Conservation (phyloP, 768 basidiomycete genomes). For the Tulasnella sp. region DNA sequence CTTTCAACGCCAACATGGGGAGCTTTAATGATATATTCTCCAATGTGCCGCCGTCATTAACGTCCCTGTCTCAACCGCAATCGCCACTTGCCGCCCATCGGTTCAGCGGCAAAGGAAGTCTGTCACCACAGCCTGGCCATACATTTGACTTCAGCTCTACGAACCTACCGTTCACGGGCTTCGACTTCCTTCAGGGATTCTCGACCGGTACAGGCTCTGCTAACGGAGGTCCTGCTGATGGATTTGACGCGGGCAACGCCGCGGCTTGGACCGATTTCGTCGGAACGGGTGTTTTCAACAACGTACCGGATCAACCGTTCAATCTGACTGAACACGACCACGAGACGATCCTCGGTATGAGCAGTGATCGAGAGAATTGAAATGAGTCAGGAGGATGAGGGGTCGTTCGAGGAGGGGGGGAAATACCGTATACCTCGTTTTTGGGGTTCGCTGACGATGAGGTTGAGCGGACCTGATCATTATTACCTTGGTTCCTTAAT, state of each 20-base stretch:
- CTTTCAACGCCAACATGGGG: not conserved
- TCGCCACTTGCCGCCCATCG: not conserved
- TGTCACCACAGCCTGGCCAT: not conserved
- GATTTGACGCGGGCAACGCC: slow-evolving; percentile 2
- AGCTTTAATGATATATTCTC: slow-evolving; percentile 1
- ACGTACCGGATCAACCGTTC: slow-evolving; percentile 17
- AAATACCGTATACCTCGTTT: too few relatives aligned
- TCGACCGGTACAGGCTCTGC: slow-evolving; percentile 18
- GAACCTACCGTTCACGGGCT: slow-evolving; percentile 62
- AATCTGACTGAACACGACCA: not conserved
- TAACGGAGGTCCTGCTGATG: not conserved
- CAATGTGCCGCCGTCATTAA: not conserved
- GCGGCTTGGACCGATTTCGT: slow-evolving; percentile 44
- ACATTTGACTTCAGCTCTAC: slow-evolving; percentile 43
- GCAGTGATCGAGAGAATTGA: not conserved
- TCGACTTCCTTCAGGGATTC: slow-evolving; percentile 77
- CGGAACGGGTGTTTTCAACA: slow-evolving; percentile 9
- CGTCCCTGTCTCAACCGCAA: not conserved
- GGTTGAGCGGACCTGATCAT: not conserved
- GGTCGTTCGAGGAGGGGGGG: too few relatives aligned
- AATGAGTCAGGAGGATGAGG: not conserved
- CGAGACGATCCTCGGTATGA: not conserved
- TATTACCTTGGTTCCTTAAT: not conserved
- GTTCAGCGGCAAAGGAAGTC: not conserved
- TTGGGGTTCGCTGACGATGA: not conserved